Conservation (phyloP, 768 basidiomycete genomes). For the Agaricus blazei region DNA sequence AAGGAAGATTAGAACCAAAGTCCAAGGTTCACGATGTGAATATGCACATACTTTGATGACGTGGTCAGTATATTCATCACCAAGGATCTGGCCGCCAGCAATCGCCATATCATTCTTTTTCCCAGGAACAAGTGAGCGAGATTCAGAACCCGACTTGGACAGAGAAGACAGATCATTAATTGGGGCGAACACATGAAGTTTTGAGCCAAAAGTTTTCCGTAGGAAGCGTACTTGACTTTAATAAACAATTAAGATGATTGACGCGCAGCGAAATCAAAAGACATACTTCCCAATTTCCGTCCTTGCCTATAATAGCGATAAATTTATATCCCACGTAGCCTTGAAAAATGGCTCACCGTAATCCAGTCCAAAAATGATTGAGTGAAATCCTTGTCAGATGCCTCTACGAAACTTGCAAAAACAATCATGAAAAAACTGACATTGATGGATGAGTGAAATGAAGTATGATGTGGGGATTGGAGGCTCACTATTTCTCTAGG, state of each 20-base stretch:
- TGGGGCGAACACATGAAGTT: slow-evolving; percentile 87
- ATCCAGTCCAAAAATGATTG: slow-evolving; percentile 86
- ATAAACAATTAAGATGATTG: not conserved
- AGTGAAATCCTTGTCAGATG: slow-evolving; percentile 46
- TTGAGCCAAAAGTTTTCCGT: slow-evolving; percentile 73
- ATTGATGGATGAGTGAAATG: not conserved
- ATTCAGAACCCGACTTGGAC: slow-evolving; percentile 62
- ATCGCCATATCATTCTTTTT: slow-evolving; percentile 71
- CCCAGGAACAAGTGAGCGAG: slow-evolving; percentile 55
- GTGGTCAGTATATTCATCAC: slow-evolving; percentile 94
- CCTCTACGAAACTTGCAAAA: slow-evolving; percentile 84
- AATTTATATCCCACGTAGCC: not conserved
- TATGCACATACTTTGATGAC: slow-evolving; percentile 67
- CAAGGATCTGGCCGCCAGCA: slow-evolving; percentile 79
- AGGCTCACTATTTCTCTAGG: slow-evolving; percentile 82
- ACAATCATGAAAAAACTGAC: slow-evolving; percentile 89
- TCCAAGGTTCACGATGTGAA: no score
- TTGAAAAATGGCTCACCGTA: slow-evolving; percentile 39
- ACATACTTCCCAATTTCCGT: slow-evolving; percentile 92
- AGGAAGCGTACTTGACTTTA: slow-evolving; percentile 77
- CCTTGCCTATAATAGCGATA: slow-evolving; percentile 43
- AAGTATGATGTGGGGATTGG: not conserved
- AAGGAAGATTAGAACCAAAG: not conserved
- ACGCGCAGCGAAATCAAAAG: not conserved
- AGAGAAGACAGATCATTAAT: slow-evolving; percentile 82